Evolutionary conservation across 805 yeast genomes (phyloP).

Genomic region (Grigorovia jiainica): DNA sequence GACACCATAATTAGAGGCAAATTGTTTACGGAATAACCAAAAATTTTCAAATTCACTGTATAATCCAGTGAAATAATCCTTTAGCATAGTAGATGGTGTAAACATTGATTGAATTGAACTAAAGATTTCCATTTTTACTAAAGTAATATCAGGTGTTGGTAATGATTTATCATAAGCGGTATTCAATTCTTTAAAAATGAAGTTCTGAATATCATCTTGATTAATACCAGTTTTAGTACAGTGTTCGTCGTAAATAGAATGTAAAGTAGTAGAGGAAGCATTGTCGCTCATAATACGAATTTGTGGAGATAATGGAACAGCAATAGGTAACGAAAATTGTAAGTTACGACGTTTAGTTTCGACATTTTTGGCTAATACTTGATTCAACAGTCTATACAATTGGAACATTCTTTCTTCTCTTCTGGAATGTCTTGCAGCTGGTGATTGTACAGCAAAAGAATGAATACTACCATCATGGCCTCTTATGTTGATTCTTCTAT

Average conservation of each 20-base stretch:
- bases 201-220: conserved; percentile 85
- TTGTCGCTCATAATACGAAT: conserved; percentile 84
- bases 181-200: conserved; percentile 72
- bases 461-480: conserved; percentile 91
- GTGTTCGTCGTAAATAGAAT: conserved; percentile 76
- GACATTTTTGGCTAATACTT: conserved; percentile 66
- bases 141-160: conserved; percentile 85
- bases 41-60: conserved; percentile 83
- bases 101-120: conserved; percentile 80
- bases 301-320: conserved; percentile 91
- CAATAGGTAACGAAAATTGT: conserved; percentile 78
- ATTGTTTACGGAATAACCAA: conserved; percentile 95
- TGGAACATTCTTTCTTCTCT: conserved; percentile 94
- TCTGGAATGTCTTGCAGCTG: conserved; percentile 95
- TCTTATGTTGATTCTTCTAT: conserved; percentile 77
- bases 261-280: conserved; percentile 62
- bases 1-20: conserved; percentile 89
- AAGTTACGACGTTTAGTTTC: conserved; percentile 83
- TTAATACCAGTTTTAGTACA: conserved; percentile 65
- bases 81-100: conserved; percentile 77
- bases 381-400: conserved; percentile 79
- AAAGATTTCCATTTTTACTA: conserved; percentile 84
- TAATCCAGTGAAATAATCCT: conserved; percentile 60
- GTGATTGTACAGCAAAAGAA: conserved; percentile 92
- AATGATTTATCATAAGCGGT: conserved; percentile 90